Base-by-base conservation (phyloP, 805 yeast species). In the Metschnikowia orientalis region DNA sequence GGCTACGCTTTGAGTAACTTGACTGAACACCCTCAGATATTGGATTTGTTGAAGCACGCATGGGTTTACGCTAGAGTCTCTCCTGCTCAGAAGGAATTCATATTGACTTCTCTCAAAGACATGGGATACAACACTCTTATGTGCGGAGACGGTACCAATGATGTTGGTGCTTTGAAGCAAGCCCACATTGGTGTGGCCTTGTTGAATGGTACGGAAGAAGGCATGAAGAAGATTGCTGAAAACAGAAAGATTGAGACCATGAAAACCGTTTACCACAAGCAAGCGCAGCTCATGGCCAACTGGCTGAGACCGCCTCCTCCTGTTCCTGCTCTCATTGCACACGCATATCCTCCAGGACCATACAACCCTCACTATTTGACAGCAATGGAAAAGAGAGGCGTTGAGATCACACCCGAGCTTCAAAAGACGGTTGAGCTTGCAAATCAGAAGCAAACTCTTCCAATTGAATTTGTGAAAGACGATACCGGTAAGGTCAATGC, bases 111-210 rank as follows among this genome's bases (percentile, higher is more conserved):
- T 23, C 75, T 86, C 57, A 92, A 90, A 59, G 80, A 77, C 42
- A 73, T 86, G 57, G 96, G 96, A 16, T 92, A 90, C 63, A 82
- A 77, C 54, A 92, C 97, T 15, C 73, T 92, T 50, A 92, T 92
- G 98, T 92, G 98, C 64, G 98, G 98, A 71, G 98, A 92, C 64
- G 98, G 98, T 63, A 92, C 98, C n/a, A 92, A 92, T 56, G 98
- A 92, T 69, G 98, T 92, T 31, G 98, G 98, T 61, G 98, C 98
- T 34, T 75, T 92, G 63, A 92, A 92, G 61, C 97, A 92, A 67
- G 97, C 98, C 2, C 95, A 92, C 54, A 82, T 92, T 54, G 98
- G 98, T 69, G 85, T 92, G 56, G 98, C 98, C n/a, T 69, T 92
- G 48, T 73, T 92, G 57, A 92, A 92, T 53, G 98, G 97, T 63